These are phyloP conservation scores for Plasmodium vivax DNA, from an alignment of 169 alveolate species.

Conservation along the genomic window DNA sequence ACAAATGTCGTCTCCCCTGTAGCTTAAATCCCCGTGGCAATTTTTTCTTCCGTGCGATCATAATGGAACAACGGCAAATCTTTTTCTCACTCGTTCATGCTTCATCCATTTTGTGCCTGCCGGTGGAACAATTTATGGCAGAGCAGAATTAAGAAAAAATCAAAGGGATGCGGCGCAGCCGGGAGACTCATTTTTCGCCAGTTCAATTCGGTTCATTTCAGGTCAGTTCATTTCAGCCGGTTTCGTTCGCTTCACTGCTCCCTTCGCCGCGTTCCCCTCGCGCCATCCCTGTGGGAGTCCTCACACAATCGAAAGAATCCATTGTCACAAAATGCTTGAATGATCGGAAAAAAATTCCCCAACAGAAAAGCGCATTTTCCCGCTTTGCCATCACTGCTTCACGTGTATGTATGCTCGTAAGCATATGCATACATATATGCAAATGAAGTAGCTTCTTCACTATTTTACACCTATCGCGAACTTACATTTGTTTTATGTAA, in stretches of 20 bases:
- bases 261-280: background rate
- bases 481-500: background rate
- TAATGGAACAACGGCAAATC: background rate
- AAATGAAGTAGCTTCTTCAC: background rate
- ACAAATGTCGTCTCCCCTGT: background rate
- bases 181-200: background rate
- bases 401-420: background rate
- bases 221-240: background rate
- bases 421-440: background rate
- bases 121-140: background rate
- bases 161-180: background rate
- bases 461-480: background rate
- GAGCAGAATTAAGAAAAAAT: background rate
- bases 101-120: background rate
- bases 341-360: background rate
- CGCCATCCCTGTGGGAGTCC: background rate
- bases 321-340: background rate
- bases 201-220: background rate
- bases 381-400: background rate
- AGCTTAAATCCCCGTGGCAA: background rate
- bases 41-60: background rate
- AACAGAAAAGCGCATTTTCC: background rate
- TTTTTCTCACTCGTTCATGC: background rate
- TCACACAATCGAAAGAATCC: background rate
- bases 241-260: background rate